These are phyloP conservation scores for Cerrena zonata DNA, from an alignment of 1,284 basidiomycete species.

Conservation along the genomic window DNA sequence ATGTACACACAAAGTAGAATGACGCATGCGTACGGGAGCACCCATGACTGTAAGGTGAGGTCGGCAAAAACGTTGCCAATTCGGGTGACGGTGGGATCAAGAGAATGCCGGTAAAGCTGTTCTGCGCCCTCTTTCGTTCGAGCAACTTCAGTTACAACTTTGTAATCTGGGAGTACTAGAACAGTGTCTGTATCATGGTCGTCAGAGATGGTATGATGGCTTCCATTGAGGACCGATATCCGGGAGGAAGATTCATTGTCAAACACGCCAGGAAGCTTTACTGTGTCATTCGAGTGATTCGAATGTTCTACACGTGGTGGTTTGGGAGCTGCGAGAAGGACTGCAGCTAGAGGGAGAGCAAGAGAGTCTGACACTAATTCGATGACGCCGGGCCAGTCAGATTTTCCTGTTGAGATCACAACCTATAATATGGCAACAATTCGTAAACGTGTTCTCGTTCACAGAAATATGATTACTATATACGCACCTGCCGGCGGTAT, in stretches of 20 bases:
- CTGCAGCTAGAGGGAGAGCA: constrained; percentile 52
- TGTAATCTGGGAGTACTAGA: constrained; percentile 87
- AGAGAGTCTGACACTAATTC: constrained; percentile 63
- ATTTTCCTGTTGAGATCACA: constrained; percentile 82
- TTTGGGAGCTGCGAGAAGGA: constrained; percentile 24
- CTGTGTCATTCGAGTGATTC: constrained; percentile 15
- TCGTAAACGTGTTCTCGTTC: constrained; percentile 12
- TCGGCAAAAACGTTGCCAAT: constrained; percentile 38
- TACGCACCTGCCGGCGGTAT: constrained; percentile 68
- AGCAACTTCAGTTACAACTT: constrained; percentile 66
- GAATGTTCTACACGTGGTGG: constrained; percentile 22
- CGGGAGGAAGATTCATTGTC: constrained; percentile 45
- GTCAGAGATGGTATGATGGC: constrained; percentile 60
- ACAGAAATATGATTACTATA: constrained; percentile 2
- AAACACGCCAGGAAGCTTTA: constrained; percentile 49
- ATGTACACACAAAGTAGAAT: constrained; percentile 71
- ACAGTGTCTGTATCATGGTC: constrained; percentile 65
- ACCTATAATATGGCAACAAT: constrained; percentile 42
- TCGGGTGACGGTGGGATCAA: constrained; percentile 48
- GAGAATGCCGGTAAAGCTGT: constrained; percentile 57
- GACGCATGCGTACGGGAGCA: constrained; percentile 69
- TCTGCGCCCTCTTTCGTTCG: constrained; percentile 61
- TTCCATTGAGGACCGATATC: constrained; percentile 77
- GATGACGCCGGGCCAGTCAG: constrained; percentile 79
- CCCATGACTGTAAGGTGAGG: constrained; percentile 57